Base-by-base conservation (phyloP, 495 filamentous ascomycete genomes). In the Endocarpon pusillum region DNA sequence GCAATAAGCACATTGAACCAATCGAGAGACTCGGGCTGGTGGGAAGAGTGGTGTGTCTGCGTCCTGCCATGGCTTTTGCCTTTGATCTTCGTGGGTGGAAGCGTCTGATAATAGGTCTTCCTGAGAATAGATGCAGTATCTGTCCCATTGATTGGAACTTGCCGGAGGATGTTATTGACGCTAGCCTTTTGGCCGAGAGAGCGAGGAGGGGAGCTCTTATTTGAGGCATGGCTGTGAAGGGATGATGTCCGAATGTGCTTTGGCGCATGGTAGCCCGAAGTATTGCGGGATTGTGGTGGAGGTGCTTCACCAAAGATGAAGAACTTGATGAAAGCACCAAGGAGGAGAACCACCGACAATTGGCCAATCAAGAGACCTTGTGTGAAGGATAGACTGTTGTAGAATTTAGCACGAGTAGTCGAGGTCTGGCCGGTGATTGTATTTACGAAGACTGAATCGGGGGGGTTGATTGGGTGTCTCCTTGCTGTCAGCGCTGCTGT, bases 1-100 rank as follows among this genome's bases (percentile, higher is more conserved):
- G 89, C 91, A 35, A 96, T 75, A 36, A 97, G 65, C 17, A 97
- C 89, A 53, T 97, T 97, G 65, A 97, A 96, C 89, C 89, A 97
- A 51, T 97, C 89, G 42, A 97, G 59, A n/a, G 77, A 84, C 56
- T 97, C 89, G n/a, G 89, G 91, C 53, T 94, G 87, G 51, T 97
- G 89, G 25, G 78, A 81, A 37, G 86, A 62, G 36, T 64, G 61
- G 26, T 61, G 59, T 44, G 62, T 56, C 34, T 57, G 44, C 29
- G 61, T 56, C 14, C 57, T 47, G 36, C 58, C 58, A 55, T 62
- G 55, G 4, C 28, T 46, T 62, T 61, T 19, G 45, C 33, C 42
- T 8, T 54, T 44, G 11, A 52, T 47, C 24, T 59, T 61, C 11
- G 57, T 53, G 5, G 28, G 28, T 14, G 60, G 60, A 21, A 64